Conservation (phyloP, 768 basidiomycete genomes). For the Pilatotrama ljubarskyi region DNA sequence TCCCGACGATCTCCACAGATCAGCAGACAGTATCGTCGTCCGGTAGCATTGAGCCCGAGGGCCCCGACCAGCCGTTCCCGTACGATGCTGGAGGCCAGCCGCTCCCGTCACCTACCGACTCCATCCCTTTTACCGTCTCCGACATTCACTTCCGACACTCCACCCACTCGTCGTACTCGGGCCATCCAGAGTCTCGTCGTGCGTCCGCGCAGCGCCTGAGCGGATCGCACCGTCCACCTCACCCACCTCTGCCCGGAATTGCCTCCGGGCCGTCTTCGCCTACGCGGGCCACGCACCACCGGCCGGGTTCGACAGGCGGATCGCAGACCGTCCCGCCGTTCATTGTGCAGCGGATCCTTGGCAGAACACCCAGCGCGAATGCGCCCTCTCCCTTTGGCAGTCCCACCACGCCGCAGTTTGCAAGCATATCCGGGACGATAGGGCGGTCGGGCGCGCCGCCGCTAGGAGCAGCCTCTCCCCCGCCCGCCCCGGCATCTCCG, state of each 20-base stretch:
- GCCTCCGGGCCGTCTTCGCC: slow-evolving; percentile 10
- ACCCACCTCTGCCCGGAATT: slow-evolving; percentile 27
- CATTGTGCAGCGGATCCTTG: slow-evolving; percentile 37
- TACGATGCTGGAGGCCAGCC: slow-evolving; percentile 23
- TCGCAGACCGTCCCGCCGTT: slow-evolving; percentile 29
- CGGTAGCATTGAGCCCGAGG: slow-evolving; percentile 14
- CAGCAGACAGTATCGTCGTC: slow-evolving; percentile 1
- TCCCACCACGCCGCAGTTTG: slow-evolving; percentile 19
- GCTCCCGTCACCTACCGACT: slow-evolving; percentile 36
- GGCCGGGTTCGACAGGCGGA: slow-evolving; percentile 8
- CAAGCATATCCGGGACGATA: slow-evolving; percentile 1
- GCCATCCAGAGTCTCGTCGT: slow-evolving; percentile 26
- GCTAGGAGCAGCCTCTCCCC: not conserved
- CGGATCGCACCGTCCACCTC: slow-evolving; percentile 26
- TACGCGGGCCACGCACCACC: slow-evolving; percentile 12
- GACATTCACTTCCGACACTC: slow-evolving; percentile 40
- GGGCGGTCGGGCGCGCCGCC: not conserved
- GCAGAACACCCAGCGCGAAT: slow-evolving; percentile 5
- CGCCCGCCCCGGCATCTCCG: not conserved
- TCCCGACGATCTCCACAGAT: not conserved
- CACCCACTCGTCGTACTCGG: slow-evolving; percentile 28
- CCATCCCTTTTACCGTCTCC: slow-evolving; percentile 36
- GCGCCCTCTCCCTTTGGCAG: slow-evolving; percentile 17
- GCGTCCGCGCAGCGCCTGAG: slow-evolving; percentile 20
- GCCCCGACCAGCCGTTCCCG: slow-evolving; percentile 14